Conservation (phyloP, 2,329 filamentous ascomycete species). For the Harringtonia aguacate region DNA sequence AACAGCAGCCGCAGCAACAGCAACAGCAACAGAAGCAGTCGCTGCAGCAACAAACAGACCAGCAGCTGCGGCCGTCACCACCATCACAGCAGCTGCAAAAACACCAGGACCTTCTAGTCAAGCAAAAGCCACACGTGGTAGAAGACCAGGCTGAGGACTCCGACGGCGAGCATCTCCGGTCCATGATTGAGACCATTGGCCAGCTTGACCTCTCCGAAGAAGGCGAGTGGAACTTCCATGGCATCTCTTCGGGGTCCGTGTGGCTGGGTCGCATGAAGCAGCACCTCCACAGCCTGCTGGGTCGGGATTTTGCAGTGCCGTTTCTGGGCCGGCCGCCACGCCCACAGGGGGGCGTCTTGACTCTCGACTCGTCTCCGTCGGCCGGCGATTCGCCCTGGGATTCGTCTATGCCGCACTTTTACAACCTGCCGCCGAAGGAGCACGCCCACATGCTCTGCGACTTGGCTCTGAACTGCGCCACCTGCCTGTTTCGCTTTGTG, state of each 20-base stretch:
- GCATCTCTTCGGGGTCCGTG: constrained; percentile 81
- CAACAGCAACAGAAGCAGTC: background rate
- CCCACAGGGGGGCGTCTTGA: constrained; percentile 36
- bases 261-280: constrained; percentile 82
- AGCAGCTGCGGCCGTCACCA: constrained; percentile 22
- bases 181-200: constrained; percentile 90
- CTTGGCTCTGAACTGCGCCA: constrained; percentile 45
- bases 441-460: constrained; percentile 42
- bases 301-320: constrained; percentile 48
- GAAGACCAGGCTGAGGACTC: background rate
- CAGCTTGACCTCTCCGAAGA: constrained; percentile 85
- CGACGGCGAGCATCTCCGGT: constrained; percentile 46
- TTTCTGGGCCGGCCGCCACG: constrained; percentile 44
- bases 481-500: constrained; percentile 55
- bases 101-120: constrained; percentile 42
- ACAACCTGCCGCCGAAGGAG: constrained; percentile 60
- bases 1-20: constrained; percentile 3
- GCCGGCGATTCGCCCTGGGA: constrained; percentile 54
- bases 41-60: constrained; percentile 8
- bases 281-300: constrained; percentile 70
- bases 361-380: constrained; percentile 61
- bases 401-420: constrained; percentile 38
- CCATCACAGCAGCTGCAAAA: constrained; percentile 11
- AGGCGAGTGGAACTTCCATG: constrained; percentile 91
- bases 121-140: no score